Evolutionary conservation across 2,329 filamentous ascomycete species (phyloP).

Genomic region (Blumeria hordei): DNA sequence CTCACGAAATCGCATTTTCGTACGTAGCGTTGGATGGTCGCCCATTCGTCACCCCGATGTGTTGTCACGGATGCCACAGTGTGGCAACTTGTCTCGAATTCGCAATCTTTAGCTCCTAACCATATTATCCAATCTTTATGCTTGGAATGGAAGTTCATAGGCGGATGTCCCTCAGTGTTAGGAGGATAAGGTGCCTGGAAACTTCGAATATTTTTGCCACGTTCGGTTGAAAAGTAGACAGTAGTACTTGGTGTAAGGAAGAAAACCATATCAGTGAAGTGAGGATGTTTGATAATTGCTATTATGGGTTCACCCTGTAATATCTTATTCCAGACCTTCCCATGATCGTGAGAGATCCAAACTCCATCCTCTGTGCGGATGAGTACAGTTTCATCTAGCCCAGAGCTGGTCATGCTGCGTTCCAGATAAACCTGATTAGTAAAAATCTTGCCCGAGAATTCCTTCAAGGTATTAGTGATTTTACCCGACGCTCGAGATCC

Average conservation of each 20-base stretch:
- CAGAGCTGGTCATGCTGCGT: conserved; percentile 36
- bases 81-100: conserved; percentile 34
- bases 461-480: conserved; percentile 32
- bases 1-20: conserved; percentile 72
- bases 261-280: conserved; percentile 67
- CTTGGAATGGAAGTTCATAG: conserved; percentile 61
- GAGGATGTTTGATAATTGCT: conserved; percentile 50
- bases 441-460: conserved; percentile 33
- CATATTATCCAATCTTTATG: conserved; percentile 81
- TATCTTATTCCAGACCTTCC: conserved; percentile 58
- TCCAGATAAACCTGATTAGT: conserved; percentile 53
- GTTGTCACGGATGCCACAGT: conserved; percentile 50
- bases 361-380: conserved; percentile 25
- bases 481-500: conserved; percentile 35
- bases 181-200: conserved; percentile 44
- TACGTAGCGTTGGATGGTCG: conserved; percentile 47
- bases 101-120: conserved; percentile 50
- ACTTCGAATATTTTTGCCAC: conserved; percentile 45
- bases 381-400: conserved; percentile 48
- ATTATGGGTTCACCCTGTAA: conserved; percentile 46
- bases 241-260: conserved; percentile 46
- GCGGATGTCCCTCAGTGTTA: conserved; percentile 19
- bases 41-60: conserved; percentile 66
- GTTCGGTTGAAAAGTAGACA: conserved; percentile 62
- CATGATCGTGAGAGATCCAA: conserved; percentile 62